A percentile compares a stretch with the other conserved stretches of the same genome.
phyloP scores from a whole-genome alignment of 257 asterid genomes.

The Fraxinus americana region DNA sequence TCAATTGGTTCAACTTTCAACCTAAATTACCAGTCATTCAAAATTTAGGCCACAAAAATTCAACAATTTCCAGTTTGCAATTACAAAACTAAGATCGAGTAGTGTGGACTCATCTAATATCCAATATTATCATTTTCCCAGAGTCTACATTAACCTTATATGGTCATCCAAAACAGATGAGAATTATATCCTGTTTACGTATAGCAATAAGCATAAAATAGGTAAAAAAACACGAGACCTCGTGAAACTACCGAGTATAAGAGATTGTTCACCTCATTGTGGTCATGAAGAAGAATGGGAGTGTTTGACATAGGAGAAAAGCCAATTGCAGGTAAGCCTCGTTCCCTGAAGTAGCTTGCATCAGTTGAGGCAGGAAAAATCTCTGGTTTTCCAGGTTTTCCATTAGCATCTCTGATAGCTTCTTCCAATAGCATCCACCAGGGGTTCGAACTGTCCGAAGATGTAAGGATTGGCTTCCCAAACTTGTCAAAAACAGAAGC shows the following conservation, averaged over 20 bases:
- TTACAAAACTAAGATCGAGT: neutral
- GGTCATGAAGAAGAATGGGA: slow-evolving; percentile 92
- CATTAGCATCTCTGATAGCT: slow-evolving; percentile 63
- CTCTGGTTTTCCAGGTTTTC: slow-evolving; percentile 74
- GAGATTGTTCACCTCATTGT: slow-evolving; percentile 72
- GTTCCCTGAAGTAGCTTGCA: slow-evolving; percentile 77
- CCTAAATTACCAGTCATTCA: neutral
- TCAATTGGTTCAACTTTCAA: neutral
- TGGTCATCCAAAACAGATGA: neutral
- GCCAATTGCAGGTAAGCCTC: slow-evolving; percentile 86
- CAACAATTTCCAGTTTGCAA: neutral
- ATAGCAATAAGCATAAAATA: neutral
- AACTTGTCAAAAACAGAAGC: slow-evolving; percentile 44
- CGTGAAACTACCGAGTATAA: neutral
- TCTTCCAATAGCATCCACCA: slow-evolving; percentile 85
- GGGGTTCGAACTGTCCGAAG: slow-evolving; percentile 72
- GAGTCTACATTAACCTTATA: neutral
- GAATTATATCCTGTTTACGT: neutral
- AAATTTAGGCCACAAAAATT: neutral
- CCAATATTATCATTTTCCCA: neutral
- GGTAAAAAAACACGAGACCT: neutral
- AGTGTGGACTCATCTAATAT: neutral
- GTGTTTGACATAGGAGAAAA: slow-evolving; percentile 98
- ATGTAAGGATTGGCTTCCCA: slow-evolving; percentile 72
- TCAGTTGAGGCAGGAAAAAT: slow-evolving; percentile 94